Evolutionary conservation across 768 basidiomycete species (phyloP).

Genomic region (Rhizopogon sp.): DNA sequence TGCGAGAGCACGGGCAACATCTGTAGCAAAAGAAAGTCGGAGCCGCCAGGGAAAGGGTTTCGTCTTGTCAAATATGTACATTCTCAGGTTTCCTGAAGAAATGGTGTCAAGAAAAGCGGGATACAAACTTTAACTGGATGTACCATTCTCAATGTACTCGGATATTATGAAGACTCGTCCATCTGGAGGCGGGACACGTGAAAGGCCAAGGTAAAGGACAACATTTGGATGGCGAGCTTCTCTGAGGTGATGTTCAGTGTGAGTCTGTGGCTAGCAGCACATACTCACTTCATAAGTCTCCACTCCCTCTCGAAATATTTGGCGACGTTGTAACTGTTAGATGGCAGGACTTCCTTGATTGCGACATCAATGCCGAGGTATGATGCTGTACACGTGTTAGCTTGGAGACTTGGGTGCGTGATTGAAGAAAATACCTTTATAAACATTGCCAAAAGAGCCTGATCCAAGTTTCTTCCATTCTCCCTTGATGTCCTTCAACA

Average conservation of each 20-base stretch:
- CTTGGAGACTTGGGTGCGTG: conserved; percentile 1
- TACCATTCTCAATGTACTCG: conserved; percentile 87
- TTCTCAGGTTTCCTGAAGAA: conserved; percentile 62
- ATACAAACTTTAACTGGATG: not conserved
- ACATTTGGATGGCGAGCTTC: conserved; percentile 91
- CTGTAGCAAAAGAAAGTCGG: conserved; percentile 90
- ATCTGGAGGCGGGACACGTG: conserved; percentile 70
- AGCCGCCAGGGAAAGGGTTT: conserved; percentile 91
- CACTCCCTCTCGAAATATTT: conserved; percentile 99
- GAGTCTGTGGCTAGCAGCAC: conserved; percentile 1
- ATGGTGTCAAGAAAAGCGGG: not conserved
- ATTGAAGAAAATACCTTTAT: conserved; percentile 53
- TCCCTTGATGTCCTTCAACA: conserved; percentile 73
- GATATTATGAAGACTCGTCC: conserved; percentile 92
- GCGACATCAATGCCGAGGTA: conserved; percentile 97
- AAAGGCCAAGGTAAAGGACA: conserved; percentile 89
- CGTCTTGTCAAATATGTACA: conserved; percentile 82
- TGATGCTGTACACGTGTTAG: conserved; percentile 42
- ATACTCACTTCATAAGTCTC: conserved; percentile 80
- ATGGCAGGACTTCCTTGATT: conserved; percentile 93
- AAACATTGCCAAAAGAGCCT: conserved; percentile 92
- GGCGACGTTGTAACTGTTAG: conserved; percentile 85
- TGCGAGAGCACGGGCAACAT: conserved; percentile 91
- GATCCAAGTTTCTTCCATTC: conserved; percentile 87
- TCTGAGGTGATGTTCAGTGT: conserved; percentile 20